phyloP scores from a whole-genome alignment of 305 asterid genomes.

The Fraxinus velutina region DNA sequence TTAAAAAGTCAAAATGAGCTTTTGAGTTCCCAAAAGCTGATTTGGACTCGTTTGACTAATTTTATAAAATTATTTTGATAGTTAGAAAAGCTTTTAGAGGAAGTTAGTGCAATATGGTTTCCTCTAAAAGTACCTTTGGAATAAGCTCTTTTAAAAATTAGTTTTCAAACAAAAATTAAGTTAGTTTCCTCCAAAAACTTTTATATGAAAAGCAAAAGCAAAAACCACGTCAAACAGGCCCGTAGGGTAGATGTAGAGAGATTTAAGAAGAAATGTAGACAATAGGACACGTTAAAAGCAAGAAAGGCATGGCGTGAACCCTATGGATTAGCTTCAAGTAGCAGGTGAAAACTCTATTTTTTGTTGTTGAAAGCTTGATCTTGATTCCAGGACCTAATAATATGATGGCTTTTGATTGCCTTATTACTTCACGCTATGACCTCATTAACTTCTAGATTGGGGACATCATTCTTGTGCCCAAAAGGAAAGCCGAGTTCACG shows the following conservation, averaged over 20 bases:
- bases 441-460: not conserved
- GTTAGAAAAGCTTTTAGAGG: no score
- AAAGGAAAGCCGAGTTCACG: not conserved
- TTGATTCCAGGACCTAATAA: not conserved
- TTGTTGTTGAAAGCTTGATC: not conserved
- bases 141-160: no score
- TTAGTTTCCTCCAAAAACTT: no score
- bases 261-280: not conserved
- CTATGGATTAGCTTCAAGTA: not conserved
- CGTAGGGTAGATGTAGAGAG: not conserved
- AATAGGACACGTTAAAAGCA: not conserved
- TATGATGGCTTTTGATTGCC: not conserved
- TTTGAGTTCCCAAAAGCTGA: no score
- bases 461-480: not conserved
- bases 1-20: no score
- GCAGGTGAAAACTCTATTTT: not conserved
- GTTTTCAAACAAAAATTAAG: no score
- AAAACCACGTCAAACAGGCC: no score
- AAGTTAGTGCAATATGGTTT: no score
- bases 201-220: no score
- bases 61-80: no score
- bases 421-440: not conserved
- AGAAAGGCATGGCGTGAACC: not conserved
- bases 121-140: no score
- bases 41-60: no score